A percentile compares a stretch with the other conserved stretches of the same genome.
phyloP scores from a whole-genome alignment of 441 rosid species.

The Syzygium syzygioides region DNA sequence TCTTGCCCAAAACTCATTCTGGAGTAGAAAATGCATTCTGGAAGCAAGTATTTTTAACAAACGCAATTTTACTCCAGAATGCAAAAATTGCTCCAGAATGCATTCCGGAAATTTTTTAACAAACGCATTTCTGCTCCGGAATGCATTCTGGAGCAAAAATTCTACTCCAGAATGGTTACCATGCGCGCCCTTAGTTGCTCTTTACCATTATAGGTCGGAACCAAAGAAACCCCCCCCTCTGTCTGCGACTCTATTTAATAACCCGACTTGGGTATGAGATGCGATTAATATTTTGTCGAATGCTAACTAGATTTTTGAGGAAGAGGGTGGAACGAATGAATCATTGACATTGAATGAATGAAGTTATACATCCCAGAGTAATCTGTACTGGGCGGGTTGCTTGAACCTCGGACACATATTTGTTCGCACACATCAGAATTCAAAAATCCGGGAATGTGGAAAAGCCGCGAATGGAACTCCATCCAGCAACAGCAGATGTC shows the following conservation, averaged over 20 bases:
- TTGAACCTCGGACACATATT: background rate
- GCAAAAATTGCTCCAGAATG: too few species aligned
- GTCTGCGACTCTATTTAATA: background rate
- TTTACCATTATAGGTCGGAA: background rate
- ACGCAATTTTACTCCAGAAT: too few species aligned
- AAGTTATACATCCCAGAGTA: background rate
- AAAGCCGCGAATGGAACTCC: background rate
- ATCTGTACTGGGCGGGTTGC: background rate
- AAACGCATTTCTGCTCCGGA: too few species aligned
- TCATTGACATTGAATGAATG: background rate
- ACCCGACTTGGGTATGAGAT: background rate
- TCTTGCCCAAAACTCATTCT: too few species aligned
- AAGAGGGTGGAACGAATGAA: background rate
- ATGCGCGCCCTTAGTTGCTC: too few species aligned
- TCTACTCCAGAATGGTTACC: too few species aligned
- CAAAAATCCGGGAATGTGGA: background rate
- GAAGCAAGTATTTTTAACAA: too few species aligned
- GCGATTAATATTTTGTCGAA: background rate
- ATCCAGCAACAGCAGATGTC: background rate
- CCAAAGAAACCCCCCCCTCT: too few species aligned
- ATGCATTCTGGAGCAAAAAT: too few species aligned
- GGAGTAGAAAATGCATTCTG: too few species aligned
- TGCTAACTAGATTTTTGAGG: background rate
- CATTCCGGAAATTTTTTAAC: too few species aligned
- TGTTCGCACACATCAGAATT: background rate